A percentile compares a stretch with the other conserved stretches of the same genome.
phyloP scores from a whole-genome alignment of 306 rosid genomes.

The Morella rubra region DNA sequence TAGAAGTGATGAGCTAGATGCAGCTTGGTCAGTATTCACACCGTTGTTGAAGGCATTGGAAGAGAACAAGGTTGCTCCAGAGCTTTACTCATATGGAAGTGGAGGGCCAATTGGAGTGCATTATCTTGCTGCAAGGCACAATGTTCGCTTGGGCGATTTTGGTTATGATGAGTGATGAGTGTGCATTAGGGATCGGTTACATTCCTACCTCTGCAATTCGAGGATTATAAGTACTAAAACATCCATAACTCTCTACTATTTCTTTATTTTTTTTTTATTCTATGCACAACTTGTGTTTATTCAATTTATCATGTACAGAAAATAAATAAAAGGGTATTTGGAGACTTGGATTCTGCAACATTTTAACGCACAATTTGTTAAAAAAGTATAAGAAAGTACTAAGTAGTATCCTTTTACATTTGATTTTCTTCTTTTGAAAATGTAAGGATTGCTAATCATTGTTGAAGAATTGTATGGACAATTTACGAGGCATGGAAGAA shows the following conservation, averaged over 20 bases:
- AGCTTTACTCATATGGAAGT: conserved; percentile 92
- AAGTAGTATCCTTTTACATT: background rate
- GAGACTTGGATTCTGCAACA: conserved; percentile 1
- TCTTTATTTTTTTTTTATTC: background rate
- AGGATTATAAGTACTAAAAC: background rate
- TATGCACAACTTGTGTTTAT: too few species aligned
- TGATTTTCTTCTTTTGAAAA: background rate
- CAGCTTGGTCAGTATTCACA: conserved; percentile 90
- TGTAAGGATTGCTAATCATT: background rate
- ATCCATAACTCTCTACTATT: background rate
- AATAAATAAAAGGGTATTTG: background rate
- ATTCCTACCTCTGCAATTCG: background rate
- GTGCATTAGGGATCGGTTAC: background rate
- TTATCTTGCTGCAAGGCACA: conserved; percentile 88
- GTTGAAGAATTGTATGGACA: background rate
- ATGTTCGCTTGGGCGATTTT: conserved; percentile 90
- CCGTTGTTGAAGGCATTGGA: conserved; percentile 88
- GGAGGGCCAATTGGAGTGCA: conserved; percentile 95
- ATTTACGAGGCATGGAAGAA: too few species aligned
- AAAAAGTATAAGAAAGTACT: background rate
- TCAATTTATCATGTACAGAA: background rate
- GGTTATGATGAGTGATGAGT: conserved; percentile 44
- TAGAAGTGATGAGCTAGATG: conserved; percentile 96
- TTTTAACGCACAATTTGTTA: background rate
- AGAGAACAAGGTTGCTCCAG: conserved; percentile 78